A percentile compares a stretch with the other conserved stretches of the same genome.
Evolutionary conservation across 1,284 basidiomycete genomes (phyloP).

Genomic region (Cystobasidium slooffiae): DNA sequence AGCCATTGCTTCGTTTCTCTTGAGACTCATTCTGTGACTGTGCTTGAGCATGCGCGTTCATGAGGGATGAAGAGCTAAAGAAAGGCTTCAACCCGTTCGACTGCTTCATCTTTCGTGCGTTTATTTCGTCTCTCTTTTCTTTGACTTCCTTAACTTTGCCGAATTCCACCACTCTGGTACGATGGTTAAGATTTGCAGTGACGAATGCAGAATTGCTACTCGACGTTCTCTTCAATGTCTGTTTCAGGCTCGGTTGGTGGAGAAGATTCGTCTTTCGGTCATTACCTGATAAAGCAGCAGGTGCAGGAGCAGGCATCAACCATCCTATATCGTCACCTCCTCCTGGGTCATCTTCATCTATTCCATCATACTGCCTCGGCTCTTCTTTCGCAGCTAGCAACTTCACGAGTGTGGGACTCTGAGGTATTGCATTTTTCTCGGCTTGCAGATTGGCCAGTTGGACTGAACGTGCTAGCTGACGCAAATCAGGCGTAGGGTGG

Average conservation of each 20-base stretch:
- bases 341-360: not conserved
- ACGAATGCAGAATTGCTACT: not conserved
- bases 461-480: slow-evolving; percentile 31
- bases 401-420: slow-evolving; percentile 40
- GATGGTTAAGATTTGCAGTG: not conserved
- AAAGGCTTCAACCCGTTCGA: not conserved
- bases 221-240: not conserved
- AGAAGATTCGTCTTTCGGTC: too few species aligned
- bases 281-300: not conserved
- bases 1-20: not conserved
- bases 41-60: not conserved
- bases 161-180: slow-evolving; percentile 16
- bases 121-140: slow-evolving; percentile 12
- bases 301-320: slow-evolving; percentile 23
- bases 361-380: not conserved
- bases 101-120: not conserved
- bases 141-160: slow-evolving; percentile 4
- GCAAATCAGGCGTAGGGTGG: slow-evolving; percentile 44
- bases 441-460: slow-evolving; percentile 31
- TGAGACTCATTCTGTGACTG: slow-evolving; percentile 1
- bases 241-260: too few species aligned
- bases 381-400: slow-evolving; percentile 32
- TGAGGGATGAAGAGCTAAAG: not conserved
- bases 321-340: slow-evolving; percentile 14
- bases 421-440: slow-evolving; percentile 26